phyloP scores from a whole-genome alignment of 2,329 filamentous ascomycete species.

The Macrophomina pseudophaseolina region DNA sequence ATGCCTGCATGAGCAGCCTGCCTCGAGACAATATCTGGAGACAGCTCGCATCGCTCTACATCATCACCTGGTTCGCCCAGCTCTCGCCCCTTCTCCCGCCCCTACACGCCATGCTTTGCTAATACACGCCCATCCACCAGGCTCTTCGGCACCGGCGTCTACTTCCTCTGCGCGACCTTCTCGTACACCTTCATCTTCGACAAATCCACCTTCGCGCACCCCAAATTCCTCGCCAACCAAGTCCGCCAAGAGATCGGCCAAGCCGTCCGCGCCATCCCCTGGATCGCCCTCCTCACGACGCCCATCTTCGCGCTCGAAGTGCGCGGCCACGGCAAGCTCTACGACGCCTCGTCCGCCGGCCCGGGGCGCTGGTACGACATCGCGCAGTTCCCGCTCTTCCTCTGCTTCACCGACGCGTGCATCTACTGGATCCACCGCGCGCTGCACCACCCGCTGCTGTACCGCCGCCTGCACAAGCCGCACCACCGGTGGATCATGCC shows the following conservation, averaged over 20 bases:
- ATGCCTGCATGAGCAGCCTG: slow-evolving; percentile 80
- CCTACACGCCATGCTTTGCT: too few species aligned
- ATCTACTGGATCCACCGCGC: slow-evolving; percentile 58
- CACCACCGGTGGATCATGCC: slow-evolving; percentile 59
- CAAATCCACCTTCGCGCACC: slow-evolving; percentile 53
- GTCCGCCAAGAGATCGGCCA: slow-evolving; percentile 52
- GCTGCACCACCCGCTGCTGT: slow-evolving; percentile 53
- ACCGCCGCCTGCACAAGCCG: slow-evolving; percentile 57
- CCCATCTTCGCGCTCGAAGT: slow-evolving; percentile 56
- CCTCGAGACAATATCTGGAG: slow-evolving; percentile 77
- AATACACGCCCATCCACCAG: not conserved
- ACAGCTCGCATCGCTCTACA: slow-evolving; percentile 75
- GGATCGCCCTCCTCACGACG: slow-evolving; percentile 53
- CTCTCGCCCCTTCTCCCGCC: too few species aligned
- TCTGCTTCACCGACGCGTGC: slow-evolving; percentile 53
- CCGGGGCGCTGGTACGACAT: slow-evolving; percentile 44
- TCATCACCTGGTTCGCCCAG: slow-evolving; percentile 77
- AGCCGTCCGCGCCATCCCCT: slow-evolving; percentile 51
- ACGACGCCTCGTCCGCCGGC: slow-evolving; percentile 44
- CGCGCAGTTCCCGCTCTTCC: slow-evolving; percentile 48
- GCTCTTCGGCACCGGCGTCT: slow-evolving; percentile 23
- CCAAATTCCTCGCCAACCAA: slow-evolving; percentile 56
- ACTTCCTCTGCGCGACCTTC: slow-evolving; percentile 32
- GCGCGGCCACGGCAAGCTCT: slow-evolving; percentile 53
- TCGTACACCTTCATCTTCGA: slow-evolving; percentile 45